Percentiles rank a stretch among this genome's conserved stretches.
phyloP scores from a whole-genome alignment of 1,139 yeast species.

The Nakaseomyces sp. region DNA sequence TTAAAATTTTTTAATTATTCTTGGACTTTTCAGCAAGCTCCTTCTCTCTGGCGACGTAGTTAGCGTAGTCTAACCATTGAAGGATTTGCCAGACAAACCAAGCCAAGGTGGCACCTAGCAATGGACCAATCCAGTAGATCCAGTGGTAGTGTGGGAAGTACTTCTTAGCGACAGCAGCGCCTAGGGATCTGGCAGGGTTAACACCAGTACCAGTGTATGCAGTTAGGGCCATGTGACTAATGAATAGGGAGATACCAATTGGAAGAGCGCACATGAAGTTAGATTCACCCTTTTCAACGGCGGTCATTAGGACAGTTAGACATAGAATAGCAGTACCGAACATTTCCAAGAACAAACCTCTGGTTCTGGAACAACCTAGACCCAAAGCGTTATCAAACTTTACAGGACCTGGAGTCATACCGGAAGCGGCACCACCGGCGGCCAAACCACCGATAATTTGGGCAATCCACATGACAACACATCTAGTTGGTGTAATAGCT shows the following conservation, averaged over 20 bases:
- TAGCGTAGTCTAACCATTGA: conserved; percentile 59
- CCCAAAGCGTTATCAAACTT: conserved; percentile 67
- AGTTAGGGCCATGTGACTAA: conserved; percentile 75
- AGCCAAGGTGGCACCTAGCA: conserved; percentile 60
- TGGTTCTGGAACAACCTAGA: conserved; percentile 59
- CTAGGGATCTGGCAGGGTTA: conserved; percentile 85
- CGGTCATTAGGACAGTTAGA: conserved; percentile 70
- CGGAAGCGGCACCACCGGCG: conserved; percentile 85
- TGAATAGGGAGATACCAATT: conserved; percentile 73
- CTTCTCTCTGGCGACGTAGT: conserved; percentile 17
- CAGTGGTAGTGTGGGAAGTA: conserved; percentile 78
- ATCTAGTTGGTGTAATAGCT: conserved; percentile 69
- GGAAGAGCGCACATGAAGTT: conserved; percentile 75
- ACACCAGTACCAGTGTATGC: conserved; percentile 88
- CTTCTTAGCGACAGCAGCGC: conserved; percentile 67
- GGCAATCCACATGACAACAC: conserved; percentile 51
- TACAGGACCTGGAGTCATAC: conserved; percentile 77
- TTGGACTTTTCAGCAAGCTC: conserved; percentile 4
- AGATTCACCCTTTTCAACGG: conserved; percentile 74
- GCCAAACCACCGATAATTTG: conserved; percentile 85
- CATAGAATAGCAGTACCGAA: conserved; percentile 70
- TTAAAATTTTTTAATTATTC: neutral
- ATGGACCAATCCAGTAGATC: conserved; percentile 90
- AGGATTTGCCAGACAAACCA: conserved; percentile 59
- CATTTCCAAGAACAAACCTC: conserved; percentile 78